Conservation (phyloP, 139 green algal genomes). For the Desmodesmus armatus region DNA sequence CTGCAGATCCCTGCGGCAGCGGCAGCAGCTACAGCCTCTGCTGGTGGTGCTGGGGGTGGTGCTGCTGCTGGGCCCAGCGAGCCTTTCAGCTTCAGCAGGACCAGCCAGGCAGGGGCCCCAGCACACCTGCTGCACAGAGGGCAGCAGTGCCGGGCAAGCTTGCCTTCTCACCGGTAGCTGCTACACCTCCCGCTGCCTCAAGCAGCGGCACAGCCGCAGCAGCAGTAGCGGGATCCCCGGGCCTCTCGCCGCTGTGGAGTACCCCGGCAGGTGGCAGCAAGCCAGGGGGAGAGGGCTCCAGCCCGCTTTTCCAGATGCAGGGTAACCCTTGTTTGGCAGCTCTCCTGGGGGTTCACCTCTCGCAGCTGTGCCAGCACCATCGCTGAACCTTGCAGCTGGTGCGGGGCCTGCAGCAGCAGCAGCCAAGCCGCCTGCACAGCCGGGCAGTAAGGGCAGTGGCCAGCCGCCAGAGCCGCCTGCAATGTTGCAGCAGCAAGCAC, state of each 20-base stretch:
- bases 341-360: neutral
- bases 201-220: neutral
- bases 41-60: neutral
- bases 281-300: too few relatives aligned
- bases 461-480: conserved; percentile 21
- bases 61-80: neutral
- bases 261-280: neutral
- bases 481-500: too few relatives aligned
- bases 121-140: neutral
- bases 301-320: too few relatives aligned
- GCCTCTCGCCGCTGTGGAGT: too few relatives aligned
- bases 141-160: conserved; percentile 25
- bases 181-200: neutral
- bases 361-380: neutral
- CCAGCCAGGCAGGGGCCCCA: neutral
- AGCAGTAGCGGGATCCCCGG: neutral
- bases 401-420: neutral
- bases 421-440: conserved; percentile 9
- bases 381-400: neutral
- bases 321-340: conserved; percentile 29
- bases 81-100: neutral
- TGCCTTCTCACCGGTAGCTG: conserved; percentile 23
- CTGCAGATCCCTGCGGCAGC: conserved; percentile 37
- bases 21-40: neutral
- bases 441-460: too few relatives aligned